Conservation (phyloP, 129 eudicot genomes). For the Lactuca sativa region DNA sequence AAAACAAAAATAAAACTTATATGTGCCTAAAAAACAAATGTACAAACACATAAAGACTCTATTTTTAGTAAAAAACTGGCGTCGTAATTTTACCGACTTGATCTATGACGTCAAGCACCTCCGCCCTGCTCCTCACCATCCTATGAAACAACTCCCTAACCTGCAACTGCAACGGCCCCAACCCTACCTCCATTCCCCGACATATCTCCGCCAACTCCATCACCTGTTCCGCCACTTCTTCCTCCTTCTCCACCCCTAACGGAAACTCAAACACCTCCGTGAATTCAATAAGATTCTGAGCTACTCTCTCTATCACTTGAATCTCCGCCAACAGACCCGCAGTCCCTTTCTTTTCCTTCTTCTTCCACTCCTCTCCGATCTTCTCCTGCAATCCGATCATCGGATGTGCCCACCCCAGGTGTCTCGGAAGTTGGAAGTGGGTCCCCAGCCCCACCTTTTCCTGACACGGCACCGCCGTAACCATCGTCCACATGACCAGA, state of each 20-base stretch:
- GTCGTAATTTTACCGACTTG: conserved; percentile 52
- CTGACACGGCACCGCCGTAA: conserved; percentile 76
- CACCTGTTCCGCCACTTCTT: conserved; percentile 63
- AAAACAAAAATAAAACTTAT: neutral
- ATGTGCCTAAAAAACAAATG: conserved; percentile 14
- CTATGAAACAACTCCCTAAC: conserved; percentile 89
- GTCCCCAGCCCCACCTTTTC: conserved; percentile 58
- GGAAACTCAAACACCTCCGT: conserved; percentile 68
- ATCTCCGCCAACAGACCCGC: conserved; percentile 70
- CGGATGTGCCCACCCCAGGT: conserved; percentile 60
- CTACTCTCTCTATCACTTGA: conserved; percentile 64
- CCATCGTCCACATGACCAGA: conserved; percentile 76
- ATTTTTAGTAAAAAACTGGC: conserved; percentile 34
- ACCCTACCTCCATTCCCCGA: conserved; percentile 71
- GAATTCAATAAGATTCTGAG: conserved; percentile 51
- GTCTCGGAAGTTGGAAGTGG: conserved; percentile 52
- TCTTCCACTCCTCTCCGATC: conserved; percentile 81
- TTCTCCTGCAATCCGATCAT: conserved; percentile 71
- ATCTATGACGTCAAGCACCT: conserved; percentile 74
- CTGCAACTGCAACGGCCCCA: conserved; percentile 70
- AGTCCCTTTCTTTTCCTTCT: conserved; percentile 71
- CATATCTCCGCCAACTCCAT: conserved; percentile 65
- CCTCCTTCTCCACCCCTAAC: conserved; percentile 57
- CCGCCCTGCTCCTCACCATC: conserved; percentile 84
- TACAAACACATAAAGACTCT: conserved; percentile 16